Evolutionary conservation across 2,329 filamentous ascomycete genomes (phyloP).

Genomic region (Microsporum canis): DNA sequence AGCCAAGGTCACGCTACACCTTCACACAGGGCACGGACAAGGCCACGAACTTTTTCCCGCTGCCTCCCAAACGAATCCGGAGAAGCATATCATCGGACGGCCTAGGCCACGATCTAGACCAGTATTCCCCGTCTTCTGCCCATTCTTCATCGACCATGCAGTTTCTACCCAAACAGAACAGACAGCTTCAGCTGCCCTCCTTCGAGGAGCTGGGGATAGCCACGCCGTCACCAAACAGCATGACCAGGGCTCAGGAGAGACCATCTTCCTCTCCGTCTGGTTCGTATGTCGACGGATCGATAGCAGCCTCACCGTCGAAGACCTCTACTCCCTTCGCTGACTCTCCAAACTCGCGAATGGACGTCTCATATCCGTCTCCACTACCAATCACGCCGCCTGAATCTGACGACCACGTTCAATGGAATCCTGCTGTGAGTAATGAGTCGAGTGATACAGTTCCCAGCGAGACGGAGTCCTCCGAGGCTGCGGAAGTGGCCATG

Average conservation of each 20-base stretch:
- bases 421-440: slow-evolving; percentile 27
- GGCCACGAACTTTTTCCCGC: not conserved
- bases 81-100: slow-evolving; percentile 10
- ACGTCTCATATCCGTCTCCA: slow-evolving; percentile 24
- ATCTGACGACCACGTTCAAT: slow-evolving; percentile 29
- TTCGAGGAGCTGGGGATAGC: slow-evolving; percentile 44
- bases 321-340: not conserved
- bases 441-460: slow-evolving; percentile 5
- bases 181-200: slow-evolving; percentile 40
- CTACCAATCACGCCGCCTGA: slow-evolving; percentile 35
- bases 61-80: slow-evolving; percentile 7
- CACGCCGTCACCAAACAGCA: slow-evolving; percentile 23
- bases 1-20: not conserved
- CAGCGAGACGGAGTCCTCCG: not conserved
- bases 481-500: not conserved
- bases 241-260: not conserved
- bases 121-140: slow-evolving; percentile 19
- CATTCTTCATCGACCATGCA: slow-evolving; percentile 25
- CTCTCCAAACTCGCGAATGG: slow-evolving; percentile 7
- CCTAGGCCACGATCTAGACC: slow-evolving; percentile 3
- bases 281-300: not conserved
- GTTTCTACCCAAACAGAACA: slow-evolving; percentile 27
- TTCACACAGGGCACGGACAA: not conserved
- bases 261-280: not conserved
- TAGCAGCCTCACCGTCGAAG: not conserved